These are phyloP conservation scores for Ophioceras dolichostomum DNA, from an alignment of 2,329 filamentous ascomycete genomes.

Conservation along the genomic window DNA sequence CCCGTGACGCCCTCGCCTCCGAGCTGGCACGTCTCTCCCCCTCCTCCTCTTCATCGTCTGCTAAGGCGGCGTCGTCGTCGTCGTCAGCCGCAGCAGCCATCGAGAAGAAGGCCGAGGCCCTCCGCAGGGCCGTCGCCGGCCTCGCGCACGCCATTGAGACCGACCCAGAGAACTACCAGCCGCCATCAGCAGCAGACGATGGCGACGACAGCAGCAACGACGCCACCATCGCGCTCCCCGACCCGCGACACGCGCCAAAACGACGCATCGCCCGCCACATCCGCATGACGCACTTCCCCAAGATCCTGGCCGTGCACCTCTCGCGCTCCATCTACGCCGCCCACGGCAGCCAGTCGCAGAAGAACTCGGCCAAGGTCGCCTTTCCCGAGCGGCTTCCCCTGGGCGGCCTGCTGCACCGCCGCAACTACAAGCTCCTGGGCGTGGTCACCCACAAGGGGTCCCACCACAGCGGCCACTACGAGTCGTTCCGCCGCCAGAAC, in stretches of 20 bases:
- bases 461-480: slow-evolving; percentile 94
- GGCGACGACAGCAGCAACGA: background rate
- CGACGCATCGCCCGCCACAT: slow-evolving; percentile 79
- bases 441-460: slow-evolving; percentile 92
- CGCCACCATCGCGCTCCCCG: slow-evolving; percentile 40
- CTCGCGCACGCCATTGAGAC: slow-evolving; percentile 60
- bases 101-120: background rate
- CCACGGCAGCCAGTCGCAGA: slow-evolving; percentile 63
- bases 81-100: background rate
- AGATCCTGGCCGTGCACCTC: slow-evolving; percentile 81
- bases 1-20: slow-evolving; percentile 48
- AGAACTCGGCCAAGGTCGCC: slow-evolving; percentile 87
- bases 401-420: slow-evolving; percentile 65
- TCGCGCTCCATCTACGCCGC: slow-evolving; percentile 86
- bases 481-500: slow-evolving; percentile 84
- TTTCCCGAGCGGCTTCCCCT: slow-evolving; percentile 82
- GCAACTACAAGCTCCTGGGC: slow-evolving; percentile 72
- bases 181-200: slow-evolving; percentile 39
- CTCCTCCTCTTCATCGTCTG: too few relatives aligned
- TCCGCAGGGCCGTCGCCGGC: slow-evolving; percentile 40
- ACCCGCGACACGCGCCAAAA: slow-evolving; percentile 62
- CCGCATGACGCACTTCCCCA: slow-evolving; percentile 77
- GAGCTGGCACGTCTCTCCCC: slow-evolving; percentile 40
- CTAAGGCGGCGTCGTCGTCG: too few relatives aligned
- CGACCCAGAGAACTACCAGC: slow-evolving; percentile 68